Conservation (phyloP, 1,284 basidiomycete genomes). For the Cutaneotrichosporon dermatis region DNA sequence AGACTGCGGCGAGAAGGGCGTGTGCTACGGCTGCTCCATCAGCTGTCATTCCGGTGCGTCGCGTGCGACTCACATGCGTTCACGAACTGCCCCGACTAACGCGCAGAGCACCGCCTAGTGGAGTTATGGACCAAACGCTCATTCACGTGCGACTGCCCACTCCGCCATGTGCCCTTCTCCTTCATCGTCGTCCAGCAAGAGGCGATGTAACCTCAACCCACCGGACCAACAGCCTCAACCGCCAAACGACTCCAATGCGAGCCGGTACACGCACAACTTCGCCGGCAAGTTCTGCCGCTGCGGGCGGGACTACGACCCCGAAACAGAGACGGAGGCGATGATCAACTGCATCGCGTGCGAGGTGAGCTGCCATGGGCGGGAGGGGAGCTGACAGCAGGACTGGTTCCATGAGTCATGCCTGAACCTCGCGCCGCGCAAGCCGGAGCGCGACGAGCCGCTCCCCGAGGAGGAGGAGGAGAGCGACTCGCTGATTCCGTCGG, state of each 20-base stretch:
- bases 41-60: conserved; percentile 46
- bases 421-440: conserved; percentile 26
- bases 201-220: conserved; percentile 34
- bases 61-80: background rate
- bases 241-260: conserved; percentile 32
- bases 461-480: conserved; percentile 38
- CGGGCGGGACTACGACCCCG: conserved; percentile 45
- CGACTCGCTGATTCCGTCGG: conserved; percentile 39
- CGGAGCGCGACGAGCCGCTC: background rate
- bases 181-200: conserved; percentile 2
- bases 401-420: conserved; percentile 47
- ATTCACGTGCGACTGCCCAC: conserved; percentile 48
- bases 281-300: conserved; percentile 46
- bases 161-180: conserved; percentile 21
- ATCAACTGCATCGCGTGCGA: conserved; percentile 46
- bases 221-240: conserved; percentile 31
- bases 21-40: conserved; percentile 49
- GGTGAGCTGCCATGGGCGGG: conserved; percentile 24
- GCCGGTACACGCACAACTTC: conserved; percentile 39
- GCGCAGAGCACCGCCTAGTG: conserved; percentile 43
- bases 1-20: conserved; percentile 38
- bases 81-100: conserved; percentile 1
- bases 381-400: conserved; percentile 23
- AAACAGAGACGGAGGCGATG: conserved; percentile 47
- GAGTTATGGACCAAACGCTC: conserved; percentile 45